These are phyloP conservation scores for Xerocomus cyaneibrunnescens DNA, from an alignment of 1,284 basidiomycete species.

Conservation along the genomic window DNA sequence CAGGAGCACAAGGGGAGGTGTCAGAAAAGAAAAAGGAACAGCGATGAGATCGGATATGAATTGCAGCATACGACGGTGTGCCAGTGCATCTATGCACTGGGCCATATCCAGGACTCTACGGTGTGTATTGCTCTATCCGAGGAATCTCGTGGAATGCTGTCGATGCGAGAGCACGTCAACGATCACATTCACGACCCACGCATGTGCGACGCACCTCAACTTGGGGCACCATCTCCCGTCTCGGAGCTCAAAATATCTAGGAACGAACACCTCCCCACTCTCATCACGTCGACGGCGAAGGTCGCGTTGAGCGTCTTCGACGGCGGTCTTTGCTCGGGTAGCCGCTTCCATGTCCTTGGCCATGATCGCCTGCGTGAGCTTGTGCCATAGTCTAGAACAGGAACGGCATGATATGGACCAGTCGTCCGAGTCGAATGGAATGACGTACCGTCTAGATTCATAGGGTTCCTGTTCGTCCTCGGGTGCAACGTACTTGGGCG, in stretches of 20 bases:
- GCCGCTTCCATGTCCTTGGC: conserved; percentile 93
- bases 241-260: conserved; percentile 81
- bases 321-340: conserved; percentile 84
- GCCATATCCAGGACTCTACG: conserved; percentile 66
- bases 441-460: conserved; percentile 77
- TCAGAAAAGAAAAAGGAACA: conserved; percentile 5
- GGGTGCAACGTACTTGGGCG: conserved; percentile 81
- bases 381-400: conserved; percentile 70
- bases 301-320: conserved; percentile 93
- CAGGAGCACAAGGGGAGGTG: conserved; percentile 6
- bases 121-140: conserved; percentile 55
- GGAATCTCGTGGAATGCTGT: conserved; percentile 69
- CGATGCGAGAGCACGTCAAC: background rate
- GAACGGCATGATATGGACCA: background rate
- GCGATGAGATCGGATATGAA: conserved; percentile 18
- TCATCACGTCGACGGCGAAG: conserved; percentile 78
- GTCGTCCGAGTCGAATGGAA: background rate
- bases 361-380: conserved; percentile 86
- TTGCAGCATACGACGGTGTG: conserved; percentile 1
- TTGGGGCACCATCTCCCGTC: conserved; percentile 83
- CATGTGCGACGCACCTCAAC: conserved; percentile 57
- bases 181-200: background rate
- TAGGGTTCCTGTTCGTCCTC: conserved; percentile 88
- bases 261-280: conserved; percentile 58
- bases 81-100: conserved; percentile 25